phyloP scores from a whole-genome alignment of 371 early-diverging fungal species.

The Syncephalis fuscata region DNA sequence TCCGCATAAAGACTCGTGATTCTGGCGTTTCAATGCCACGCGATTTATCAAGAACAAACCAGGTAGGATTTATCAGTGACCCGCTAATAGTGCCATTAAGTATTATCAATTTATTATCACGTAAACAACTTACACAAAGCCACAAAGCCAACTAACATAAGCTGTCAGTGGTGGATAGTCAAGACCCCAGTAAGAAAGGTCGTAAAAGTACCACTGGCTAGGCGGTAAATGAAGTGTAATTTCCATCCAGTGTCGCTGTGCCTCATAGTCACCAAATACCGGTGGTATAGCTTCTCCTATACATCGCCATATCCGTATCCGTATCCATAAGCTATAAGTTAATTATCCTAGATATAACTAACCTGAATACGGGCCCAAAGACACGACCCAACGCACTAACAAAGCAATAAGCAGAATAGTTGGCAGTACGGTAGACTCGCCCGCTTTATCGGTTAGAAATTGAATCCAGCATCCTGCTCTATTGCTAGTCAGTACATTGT shows the following conservation, averaged over 20 bases:
- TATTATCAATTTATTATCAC: background rate
- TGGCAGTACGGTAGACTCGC: too few relatives aligned
- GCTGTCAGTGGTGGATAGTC: slow-evolving; percentile 96
- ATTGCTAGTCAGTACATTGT: too few relatives aligned
- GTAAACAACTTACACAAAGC: slow-evolving; percentile 33
- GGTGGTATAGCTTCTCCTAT: slow-evolving; percentile 36
- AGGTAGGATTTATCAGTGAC: slow-evolving; percentile 48
- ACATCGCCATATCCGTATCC: background rate
- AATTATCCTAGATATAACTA: background rate
- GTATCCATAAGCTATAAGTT: background rate
- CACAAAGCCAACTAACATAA: slow-evolving; percentile 77
- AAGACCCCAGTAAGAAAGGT: slow-evolving; percentile 82
- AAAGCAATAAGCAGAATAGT: slow-evolving; percentile 30
- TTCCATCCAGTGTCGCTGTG: slow-evolving; percentile 97
- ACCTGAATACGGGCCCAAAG: slow-evolving; percentile 69
- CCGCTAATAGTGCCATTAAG: slow-evolving; percentile 29
- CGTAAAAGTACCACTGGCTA: slow-evolving; percentile 74
- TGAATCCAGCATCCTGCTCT: too few relatives aligned
- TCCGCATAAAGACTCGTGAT: slow-evolving; percentile 80
- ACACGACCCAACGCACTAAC: slow-evolving; percentile 51
- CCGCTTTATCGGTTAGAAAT: too few relatives aligned
- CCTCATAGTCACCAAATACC: slow-evolving; percentile 89
- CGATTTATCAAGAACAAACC: slow-evolving; percentile 75
- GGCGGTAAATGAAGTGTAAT: slow-evolving; percentile 63
- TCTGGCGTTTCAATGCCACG: slow-evolving; percentile 58